These are phyloP conservation scores for Nematocida sp. DNA, from an alignment of 371 early-diverging fungal species.

Conservation along the genomic window DNA sequence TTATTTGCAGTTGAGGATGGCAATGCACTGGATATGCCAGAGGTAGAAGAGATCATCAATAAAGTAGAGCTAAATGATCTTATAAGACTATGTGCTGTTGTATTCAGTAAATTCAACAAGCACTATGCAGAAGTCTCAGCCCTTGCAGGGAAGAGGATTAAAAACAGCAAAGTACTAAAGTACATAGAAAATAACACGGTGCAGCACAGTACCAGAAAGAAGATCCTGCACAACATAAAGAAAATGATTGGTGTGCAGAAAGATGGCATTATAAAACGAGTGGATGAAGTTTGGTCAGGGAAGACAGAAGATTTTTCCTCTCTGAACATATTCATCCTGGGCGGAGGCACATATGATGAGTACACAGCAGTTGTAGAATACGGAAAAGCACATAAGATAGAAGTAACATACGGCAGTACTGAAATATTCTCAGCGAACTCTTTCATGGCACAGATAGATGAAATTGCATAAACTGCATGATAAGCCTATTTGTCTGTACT, in stretches of 20 bases:
- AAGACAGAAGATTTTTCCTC: conserved; percentile 48
- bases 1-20: conserved; percentile 88
- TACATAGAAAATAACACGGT: conserved; percentile 17
- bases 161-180: conserved; percentile 12
- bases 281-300: background rate
- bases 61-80: conserved; percentile 64
- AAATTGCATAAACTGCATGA: background rate
- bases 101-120: conserved; percentile 22
- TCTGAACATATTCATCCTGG: conserved; percentile 66
- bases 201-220: conserved; percentile 5
- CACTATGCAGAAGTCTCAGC: conserved; percentile 13
- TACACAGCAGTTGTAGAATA: conserved; percentile 63
- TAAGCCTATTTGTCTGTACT: too few species aligned
- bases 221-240: conserved; percentile 14
- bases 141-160: background rate
- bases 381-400: conserved; percentile 58
- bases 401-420: conserved; percentile 87
- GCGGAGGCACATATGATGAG: conserved; percentile 70
- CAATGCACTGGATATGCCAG: conserved; percentile 71
- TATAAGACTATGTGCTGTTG: conserved; percentile 58
- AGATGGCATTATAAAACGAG: background rate
- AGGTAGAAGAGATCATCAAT: conserved; percentile 59
- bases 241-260: conserved; percentile 38
- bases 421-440: conserved; percentile 80
- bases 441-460: conserved; percentile 77